Base-by-base conservation (phyloP, 2,329 filamentous ascomycete genomes). In the Aspergillus eucalypticola region DNA sequence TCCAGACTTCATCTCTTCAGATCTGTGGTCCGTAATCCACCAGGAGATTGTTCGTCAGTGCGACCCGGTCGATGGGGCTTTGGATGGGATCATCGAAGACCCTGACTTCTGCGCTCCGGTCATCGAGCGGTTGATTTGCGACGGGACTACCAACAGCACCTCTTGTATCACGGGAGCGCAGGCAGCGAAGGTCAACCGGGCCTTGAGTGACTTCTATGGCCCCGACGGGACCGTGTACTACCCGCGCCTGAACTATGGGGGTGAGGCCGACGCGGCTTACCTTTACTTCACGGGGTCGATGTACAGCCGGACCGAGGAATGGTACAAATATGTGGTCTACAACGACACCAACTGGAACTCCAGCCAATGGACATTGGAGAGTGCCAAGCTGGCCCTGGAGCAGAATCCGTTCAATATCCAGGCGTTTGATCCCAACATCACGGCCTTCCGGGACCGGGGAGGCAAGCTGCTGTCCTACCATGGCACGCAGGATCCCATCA, bases 331-430 rank as follows among this genome's bases (percentile, higher is more conserved):
- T 58, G 78, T 63, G 5, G 56, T 82, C 52, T 79, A 79, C 64
- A 75, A 65, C 59, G 74, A 78, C 32, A 65, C 75, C 2, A 62
- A 67, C 41, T 82, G 78, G 76, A 71, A 72, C 35, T 71, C 70
- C 23, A 64, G 73, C 19, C 75, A 69, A 32, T 78, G 81, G 63
- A 73, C 67, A 35, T 63, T 77, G 25, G 63, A 74, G 48, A 75
- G 79, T 58, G 74, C 73, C 15, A 73, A 71, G 8, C 71, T 73
- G 10, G 75, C 77, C 1, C 51, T 74, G 11, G 68, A 64, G 2
- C 72, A 72, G 59, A 65, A 84, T 61, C 82, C 83, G 0, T 82
- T 80, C 42, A 77, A 82, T 55, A 79, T 82, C 6, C 80, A 79
- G 3, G 83, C 82, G 1, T 76, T 74, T 64, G 75, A 78, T 8